These are phyloP conservation scores for Aspergillus japonicus DNA, from an alignment of 2,329 filamentous ascomycete species.

Conservation along the genomic window DNA sequence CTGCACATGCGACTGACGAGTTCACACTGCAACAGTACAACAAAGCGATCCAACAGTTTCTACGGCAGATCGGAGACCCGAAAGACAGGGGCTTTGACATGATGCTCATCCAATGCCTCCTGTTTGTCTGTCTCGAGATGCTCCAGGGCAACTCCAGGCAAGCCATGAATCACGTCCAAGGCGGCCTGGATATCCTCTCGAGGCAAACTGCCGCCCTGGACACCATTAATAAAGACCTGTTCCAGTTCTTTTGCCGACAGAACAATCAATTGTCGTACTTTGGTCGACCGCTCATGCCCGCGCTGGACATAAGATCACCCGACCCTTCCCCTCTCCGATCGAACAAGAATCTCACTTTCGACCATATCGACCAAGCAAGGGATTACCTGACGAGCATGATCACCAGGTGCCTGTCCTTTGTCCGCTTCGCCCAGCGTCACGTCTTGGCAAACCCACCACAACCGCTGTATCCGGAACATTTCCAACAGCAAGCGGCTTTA, in stretches of 20 bases:
- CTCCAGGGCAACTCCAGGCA: conserved; percentile 15
- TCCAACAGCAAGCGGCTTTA: background rate
- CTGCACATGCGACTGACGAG: conserved; percentile 15
- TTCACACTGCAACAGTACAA: conserved; percentile 52
- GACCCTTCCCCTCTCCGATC: background rate
- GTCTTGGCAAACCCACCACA: background rate
- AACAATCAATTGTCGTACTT: conserved; percentile 4
- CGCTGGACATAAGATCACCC: background rate
- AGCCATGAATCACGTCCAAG: conserved; percentile 20
- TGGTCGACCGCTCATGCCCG: background rate
- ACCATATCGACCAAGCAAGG: background rate
- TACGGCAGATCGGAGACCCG: conserved; percentile 29
- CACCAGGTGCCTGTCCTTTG: background rate
- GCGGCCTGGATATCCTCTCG: conserved; percentile 19
- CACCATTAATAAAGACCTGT: conserved; percentile 14
- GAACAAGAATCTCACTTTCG: background rate
- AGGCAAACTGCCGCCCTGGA: background rate
- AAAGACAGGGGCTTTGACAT: conserved; percentile 3
- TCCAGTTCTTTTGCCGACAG: background rate
- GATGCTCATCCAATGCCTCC: conserved; percentile 17
- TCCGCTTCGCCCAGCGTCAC: background rate
- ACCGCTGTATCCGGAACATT: background rate
- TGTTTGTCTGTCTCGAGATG: conserved; percentile 22
- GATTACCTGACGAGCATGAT: background rate
- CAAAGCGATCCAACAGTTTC: conserved; percentile 45